Percentiles rank a stretch among this genome's conserved stretches.
Evolutionary conservation across 2,329 filamentous ascomycete genomes (phyloP).

Genomic region (Chalara sp.): DNA sequence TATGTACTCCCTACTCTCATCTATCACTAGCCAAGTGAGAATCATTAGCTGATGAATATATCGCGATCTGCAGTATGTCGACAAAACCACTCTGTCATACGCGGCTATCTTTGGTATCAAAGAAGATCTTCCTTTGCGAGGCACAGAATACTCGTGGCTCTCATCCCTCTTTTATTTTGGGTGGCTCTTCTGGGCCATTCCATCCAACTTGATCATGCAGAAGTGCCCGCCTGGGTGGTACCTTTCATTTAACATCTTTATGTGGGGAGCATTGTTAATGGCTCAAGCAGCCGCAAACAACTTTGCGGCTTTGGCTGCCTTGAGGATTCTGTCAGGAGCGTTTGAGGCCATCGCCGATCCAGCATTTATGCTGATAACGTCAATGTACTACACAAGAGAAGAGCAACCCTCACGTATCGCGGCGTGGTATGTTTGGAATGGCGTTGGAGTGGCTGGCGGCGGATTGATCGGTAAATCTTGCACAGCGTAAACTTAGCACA

Average conservation of each 20-base stretch:
- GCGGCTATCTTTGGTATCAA: too few species aligned
- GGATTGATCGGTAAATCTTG: slow-evolving; percentile 37
- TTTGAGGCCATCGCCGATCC: slow-evolving; percentile 41
- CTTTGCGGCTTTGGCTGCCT: slow-evolving; percentile 42
- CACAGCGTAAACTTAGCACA: too few species aligned
- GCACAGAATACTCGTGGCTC: too few species aligned
- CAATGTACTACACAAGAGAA: slow-evolving; percentile 56
- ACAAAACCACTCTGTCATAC: too few species aligned
- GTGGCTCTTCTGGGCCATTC: slow-evolving; percentile 22
- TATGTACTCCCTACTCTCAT: too few species aligned
- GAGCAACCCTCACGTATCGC: slow-evolving; percentile 56
- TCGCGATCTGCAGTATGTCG: too few species aligned
- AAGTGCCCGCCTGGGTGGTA: slow-evolving; percentile 45
- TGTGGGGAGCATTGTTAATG: slow-evolving; percentile 43
- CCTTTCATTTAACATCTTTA: slow-evolving; percentile 45
- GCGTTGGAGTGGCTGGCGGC: slow-evolving; percentile 52
- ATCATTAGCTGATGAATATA: too few species aligned
- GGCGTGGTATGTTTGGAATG: slow-evolving; percentile 41
- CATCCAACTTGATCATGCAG: slow-evolving; percentile 47
- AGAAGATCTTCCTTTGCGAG: too few species aligned
- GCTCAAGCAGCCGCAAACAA: slow-evolving; percentile 43
- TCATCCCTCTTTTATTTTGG: too few species aligned
- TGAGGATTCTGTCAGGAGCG: slow-evolving; percentile 46
- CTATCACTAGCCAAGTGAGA: too few species aligned
- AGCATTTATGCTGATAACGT: slow-evolving; percentile 55